These are phyloP conservation scores for Botryosphaeria agaves DNA, from an alignment of 2,329 filamentous ascomycete species.

Conservation along the genomic window DNA sequence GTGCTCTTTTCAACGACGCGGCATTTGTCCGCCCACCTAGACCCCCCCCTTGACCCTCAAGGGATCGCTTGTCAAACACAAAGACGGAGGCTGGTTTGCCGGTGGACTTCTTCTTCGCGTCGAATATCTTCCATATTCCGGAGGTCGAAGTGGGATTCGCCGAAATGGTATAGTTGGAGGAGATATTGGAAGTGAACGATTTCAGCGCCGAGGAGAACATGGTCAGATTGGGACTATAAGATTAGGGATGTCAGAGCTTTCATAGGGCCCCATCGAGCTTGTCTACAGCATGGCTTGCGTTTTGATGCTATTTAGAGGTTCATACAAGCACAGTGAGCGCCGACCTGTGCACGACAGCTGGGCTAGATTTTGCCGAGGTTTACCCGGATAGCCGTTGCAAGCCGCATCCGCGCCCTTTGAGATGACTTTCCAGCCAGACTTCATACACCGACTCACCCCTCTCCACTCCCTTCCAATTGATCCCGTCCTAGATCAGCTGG, in stretches of 20 bases:
- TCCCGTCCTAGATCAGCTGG: not conserved
- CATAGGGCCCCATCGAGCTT: too few species aligned
- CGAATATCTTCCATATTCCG: conserved; percentile 94
- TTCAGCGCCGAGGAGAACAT: conserved; percentile 95
- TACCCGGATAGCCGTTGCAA: too few species aligned
- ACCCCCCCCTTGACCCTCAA: conserved; percentile 48
- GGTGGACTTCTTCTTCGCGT: conserved; percentile 91
- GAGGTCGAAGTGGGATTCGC: conserved; percentile 59
- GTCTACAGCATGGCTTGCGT: too few species aligned
- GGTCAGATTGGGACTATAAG: conserved; percentile 16
- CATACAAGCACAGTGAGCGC: too few species aligned
- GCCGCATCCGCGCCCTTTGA: too few species aligned
- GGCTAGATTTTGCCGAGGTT: too few species aligned
- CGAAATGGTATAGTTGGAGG: conserved; percentile 74
- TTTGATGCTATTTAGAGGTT: too few species aligned
- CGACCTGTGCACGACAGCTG: too few species aligned
- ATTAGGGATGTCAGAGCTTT: too few species aligned
- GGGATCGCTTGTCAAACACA: conserved; percentile 76
- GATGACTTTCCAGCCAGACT: too few species aligned
- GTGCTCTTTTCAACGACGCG: conserved; percentile 56
- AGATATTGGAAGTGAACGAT: conserved; percentile 87
- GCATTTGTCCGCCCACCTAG: conserved; percentile 43
- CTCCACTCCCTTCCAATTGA: too few species aligned
- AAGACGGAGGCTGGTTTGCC: conserved; percentile 83
- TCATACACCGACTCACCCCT: too few species aligned